Evolutionary conservation across 345 rosid genomes (phyloP).

Genomic region (Eucalyptus lansdowneana): DNA sequence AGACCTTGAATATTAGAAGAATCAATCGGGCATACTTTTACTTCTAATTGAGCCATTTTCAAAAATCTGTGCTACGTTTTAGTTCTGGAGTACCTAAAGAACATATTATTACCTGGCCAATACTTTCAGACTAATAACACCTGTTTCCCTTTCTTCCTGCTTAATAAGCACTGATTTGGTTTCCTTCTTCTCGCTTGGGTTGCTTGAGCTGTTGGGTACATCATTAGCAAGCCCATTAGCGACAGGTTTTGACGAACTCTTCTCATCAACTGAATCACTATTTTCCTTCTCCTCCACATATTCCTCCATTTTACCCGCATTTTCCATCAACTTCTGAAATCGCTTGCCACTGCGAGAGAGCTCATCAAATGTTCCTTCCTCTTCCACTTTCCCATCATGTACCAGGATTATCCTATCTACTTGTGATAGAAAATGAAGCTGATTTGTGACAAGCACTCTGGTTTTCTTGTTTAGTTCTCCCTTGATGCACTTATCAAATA

Average conservation of each 20-base stretch:
- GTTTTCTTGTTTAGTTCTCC: slow-evolving; percentile 73
- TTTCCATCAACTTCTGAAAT: slow-evolving; percentile 94
- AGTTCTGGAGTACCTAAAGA: not conserved
- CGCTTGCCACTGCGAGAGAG: slow-evolving; percentile 52
- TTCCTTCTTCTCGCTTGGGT: slow-evolving; percentile 35
- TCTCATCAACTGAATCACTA: slow-evolving; percentile 28
- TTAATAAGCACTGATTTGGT: slow-evolving; percentile 88
- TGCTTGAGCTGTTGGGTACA: slow-evolving; percentile 19
- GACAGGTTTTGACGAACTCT: slow-evolving; percentile 25
- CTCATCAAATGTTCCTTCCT: slow-evolving; percentile 93
- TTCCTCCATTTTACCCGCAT: slow-evolving; percentile 99
- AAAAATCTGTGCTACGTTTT: not conserved
- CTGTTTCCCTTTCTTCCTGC: slow-evolving; percentile 96
- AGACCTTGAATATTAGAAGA: not conserved
- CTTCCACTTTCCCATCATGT: slow-evolving; percentile 85
- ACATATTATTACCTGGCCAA: slow-evolving; percentile 39
- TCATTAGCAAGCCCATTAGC: slow-evolving; percentile 45
- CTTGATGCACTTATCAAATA: slow-evolving; percentile 87
- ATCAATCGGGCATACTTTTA: not conserved
- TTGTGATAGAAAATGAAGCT: slow-evolving; percentile 93
- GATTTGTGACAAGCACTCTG: slow-evolving; percentile 98
- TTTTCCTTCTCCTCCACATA: slow-evolving; percentile 62
- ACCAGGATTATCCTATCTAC: slow-evolving; percentile 89
- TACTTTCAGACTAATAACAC: slow-evolving; percentile 81
- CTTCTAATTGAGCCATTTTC: not conserved